Evolutionary conservation across 1,284 basidiomycete genomes (phyloP).

Genomic region (Ceratobasidium sp.): DNA sequence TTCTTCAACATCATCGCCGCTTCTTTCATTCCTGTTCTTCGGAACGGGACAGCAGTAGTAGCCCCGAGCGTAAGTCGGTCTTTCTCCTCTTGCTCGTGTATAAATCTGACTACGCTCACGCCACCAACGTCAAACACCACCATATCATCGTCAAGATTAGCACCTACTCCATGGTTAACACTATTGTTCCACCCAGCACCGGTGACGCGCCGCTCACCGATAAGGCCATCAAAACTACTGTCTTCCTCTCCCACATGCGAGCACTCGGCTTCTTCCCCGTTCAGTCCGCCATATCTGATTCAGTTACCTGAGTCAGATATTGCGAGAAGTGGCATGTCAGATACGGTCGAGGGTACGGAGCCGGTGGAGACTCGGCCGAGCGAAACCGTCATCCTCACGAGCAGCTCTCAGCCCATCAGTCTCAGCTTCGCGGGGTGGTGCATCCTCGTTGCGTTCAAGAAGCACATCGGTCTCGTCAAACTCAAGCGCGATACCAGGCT

Average conservation of each 20-base stretch:
- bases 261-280: slow-evolving; percentile 55
- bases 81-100: slow-evolving; percentile 56
- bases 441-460: slow-evolving; percentile 46
- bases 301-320: slow-evolving; percentile 35
- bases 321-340: slow-evolving; percentile 47
- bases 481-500: slow-evolving; percentile 47
- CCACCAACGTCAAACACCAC: not conserved
- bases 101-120: slow-evolving; percentile 48
- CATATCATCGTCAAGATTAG: not conserved
- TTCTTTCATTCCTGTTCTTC: slow-evolving; percentile 29
- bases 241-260: slow-evolving; percentile 54
- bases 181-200: not conserved
- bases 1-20: not conserved
- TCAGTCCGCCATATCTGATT: slow-evolving; percentile 48
- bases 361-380: slow-evolving; percentile 39
- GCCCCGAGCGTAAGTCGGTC: slow-evolving; percentile 44
- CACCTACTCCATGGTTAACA: not conserved
- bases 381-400: slow-evolving; percentile 23
- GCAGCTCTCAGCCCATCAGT: not conserved
- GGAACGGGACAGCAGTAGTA: not conserved
- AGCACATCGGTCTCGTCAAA: slow-evolving; percentile 54
- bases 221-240: slow-evolving; percentile 53
- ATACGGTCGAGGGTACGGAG: slow-evolving; percentile 48
- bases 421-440: slow-evolving; percentile 2
- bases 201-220: slow-evolving; percentile 41